phyloP scores from a whole-genome alignment of 139 green algal genomes.

The Chlorella sp. region DNA sequence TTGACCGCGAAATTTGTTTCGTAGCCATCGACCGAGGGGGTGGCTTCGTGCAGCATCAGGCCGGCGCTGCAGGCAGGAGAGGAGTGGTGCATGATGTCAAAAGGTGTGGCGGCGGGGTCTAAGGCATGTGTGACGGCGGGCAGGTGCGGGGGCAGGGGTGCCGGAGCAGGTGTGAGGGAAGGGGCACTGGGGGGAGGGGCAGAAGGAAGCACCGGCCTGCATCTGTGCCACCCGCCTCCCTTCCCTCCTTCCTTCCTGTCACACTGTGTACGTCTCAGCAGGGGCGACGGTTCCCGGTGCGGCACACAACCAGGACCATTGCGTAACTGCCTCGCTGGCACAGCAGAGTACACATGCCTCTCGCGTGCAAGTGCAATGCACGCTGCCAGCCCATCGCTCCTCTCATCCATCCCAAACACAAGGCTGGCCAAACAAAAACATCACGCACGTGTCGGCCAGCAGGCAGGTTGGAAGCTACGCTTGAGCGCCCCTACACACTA shows the following conservation, averaged over 20 bases:
- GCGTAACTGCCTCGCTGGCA: not conserved
- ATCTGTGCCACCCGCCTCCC: no score
- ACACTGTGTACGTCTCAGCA: no score
- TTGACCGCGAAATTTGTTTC: slow-evolving; percentile 66
- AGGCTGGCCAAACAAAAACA: no score
- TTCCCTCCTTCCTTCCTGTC: no score
- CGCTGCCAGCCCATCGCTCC: not conserved
- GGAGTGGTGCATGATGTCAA: not conserved
- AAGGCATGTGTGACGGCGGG: not conserved
- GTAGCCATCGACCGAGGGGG: slow-evolving; percentile 56
- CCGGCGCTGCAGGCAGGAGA: not conserved
- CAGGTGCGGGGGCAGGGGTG: not conserved
- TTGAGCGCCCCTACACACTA: no score
- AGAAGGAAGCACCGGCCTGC: no score
- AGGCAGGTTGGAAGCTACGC: no score
- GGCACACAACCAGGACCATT: no score
- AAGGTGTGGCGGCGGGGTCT: not conserved
- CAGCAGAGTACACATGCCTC: not conserved
- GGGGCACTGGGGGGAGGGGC: not conserved
- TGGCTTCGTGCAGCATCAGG: slow-evolving; percentile 57
- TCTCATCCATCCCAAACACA: not conserved
- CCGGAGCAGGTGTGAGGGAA: no score
- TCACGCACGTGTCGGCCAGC: no score
- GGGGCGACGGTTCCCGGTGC: no score
- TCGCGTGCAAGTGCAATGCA: no score